Conservation (phyloP, 2,329 filamentous ascomycete species). For the Colletotrichum musae region DNA sequence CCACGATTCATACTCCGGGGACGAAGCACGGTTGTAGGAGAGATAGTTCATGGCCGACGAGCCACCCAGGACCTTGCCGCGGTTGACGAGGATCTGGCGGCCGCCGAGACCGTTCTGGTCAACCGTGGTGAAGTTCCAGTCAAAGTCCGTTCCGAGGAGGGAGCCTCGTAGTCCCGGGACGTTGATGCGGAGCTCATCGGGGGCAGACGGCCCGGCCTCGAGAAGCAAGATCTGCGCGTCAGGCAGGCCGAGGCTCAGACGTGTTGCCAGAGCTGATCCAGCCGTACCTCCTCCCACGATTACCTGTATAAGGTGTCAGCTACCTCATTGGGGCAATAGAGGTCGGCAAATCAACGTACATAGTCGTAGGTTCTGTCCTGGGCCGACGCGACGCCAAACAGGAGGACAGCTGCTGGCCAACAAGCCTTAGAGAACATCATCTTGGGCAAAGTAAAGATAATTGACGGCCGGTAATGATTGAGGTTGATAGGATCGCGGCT, state of each 20-base stretch:
- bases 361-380: slow-evolving; percentile 6
- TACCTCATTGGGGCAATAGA: background rate
- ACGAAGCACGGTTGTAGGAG: slow-evolving; percentile 50
- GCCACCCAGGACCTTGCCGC: slow-evolving; percentile 62
- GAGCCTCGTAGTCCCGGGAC: slow-evolving; percentile 46
- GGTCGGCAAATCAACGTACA: background rate
- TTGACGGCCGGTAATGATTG: too few species aligned
- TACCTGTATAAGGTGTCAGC: slow-evolving; percentile 11
- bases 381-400: too few species aligned
- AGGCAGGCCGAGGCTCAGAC: slow-evolving; percentile 43
- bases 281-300: slow-evolving; percentile 40
- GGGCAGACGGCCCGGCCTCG: slow-evolving; percentile 47
- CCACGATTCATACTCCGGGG: slow-evolving; percentile 51
- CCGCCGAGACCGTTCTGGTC: slow-evolving; percentile 54
- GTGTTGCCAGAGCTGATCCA: slow-evolving; percentile 31
- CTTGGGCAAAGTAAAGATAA: too few species aligned
- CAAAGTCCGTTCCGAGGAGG: slow-evolving; percentile 43
- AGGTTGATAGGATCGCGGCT: too few species aligned
- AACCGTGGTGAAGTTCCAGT: slow-evolving; percentile 58
- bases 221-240: slow-evolving; percentile 47
- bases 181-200: slow-evolving; percentile 45
- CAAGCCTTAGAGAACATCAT: too few species aligned
- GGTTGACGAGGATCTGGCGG: slow-evolving; percentile 53
- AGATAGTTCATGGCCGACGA: slow-evolving; percentile 60
- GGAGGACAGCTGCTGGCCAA: too few species aligned